Percentiles rank a stretch among this genome's conserved stretches.
Evolutionary conservation across 108 stramenopile species (phyloP).

Genomic region (Skeletonema costatum): DNA sequence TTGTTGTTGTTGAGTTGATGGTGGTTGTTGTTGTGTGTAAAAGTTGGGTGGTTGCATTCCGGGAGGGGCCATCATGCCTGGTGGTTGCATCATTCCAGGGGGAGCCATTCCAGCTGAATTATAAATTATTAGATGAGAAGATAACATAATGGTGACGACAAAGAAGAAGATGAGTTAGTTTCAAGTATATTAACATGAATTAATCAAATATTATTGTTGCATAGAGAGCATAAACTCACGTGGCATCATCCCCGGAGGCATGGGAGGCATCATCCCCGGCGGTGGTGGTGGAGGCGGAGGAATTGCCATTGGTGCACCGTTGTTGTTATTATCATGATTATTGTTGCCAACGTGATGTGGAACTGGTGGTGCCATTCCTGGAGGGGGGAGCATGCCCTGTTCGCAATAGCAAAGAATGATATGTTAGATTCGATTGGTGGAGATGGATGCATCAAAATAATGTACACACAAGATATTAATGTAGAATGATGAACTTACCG

Average conservation of each 20-base stretch:
- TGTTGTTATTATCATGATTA: constrained; percentile 7
- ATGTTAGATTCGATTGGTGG: background rate
- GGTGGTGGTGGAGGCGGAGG: constrained; percentile 23
- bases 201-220: background rate
- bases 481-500: constrained; percentile 1
- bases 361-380: constrained; percentile 45
- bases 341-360: background rate
- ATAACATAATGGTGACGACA: background rate
- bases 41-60: constrained; percentile 41
- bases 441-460: background rate
- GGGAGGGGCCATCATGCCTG: constrained; percentile 46
- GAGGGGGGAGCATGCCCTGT: constrained; percentile 33
- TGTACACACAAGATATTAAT: background rate
- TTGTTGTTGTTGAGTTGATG: constrained; percentile 7
- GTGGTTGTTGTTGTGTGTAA: constrained; percentile 15
- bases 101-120: constrained; percentile 12
- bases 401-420: background rate
- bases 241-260: constrained; percentile 38
- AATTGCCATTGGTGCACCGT: constrained; percentile 7
- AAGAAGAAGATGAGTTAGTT: background rate
- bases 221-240: background rate
- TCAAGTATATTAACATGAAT: background rate
- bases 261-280: constrained; percentile 52
- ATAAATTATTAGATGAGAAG: background rate
- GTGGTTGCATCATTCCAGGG: constrained; percentile 16